Conservation (phyloP, 208 protist genomes). For the Acanthamoeba royreba region DNA sequence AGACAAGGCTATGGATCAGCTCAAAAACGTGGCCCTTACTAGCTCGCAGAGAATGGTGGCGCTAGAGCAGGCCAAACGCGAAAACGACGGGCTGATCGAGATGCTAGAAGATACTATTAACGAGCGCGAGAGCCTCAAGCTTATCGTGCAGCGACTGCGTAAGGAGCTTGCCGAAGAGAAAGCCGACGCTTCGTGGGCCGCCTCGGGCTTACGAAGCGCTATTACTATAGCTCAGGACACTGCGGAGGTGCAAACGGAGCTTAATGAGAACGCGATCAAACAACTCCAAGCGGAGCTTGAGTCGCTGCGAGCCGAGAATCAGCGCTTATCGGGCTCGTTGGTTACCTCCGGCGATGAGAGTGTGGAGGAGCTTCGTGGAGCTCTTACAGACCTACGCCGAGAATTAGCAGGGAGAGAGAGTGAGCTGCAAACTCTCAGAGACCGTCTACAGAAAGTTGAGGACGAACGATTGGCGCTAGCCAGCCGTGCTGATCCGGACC, state of each 20-base stretch:
- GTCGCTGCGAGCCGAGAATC: not conserved
- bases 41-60: not conserved
- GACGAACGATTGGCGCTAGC: no score
- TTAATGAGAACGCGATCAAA: not conserved
- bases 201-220: no score
- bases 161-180: no score
- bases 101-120: not conserved
- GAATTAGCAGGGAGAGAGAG: no score
- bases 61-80: not conserved
- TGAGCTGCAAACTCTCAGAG: no score
- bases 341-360: no score
- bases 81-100: not conserved
- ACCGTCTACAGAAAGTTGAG: no score
- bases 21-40: not conserved
- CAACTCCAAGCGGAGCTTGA: not conserved
- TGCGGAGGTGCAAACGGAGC: not conserved
- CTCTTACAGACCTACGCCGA: no score
- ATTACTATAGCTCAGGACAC: not conserved
- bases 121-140: not conserved
- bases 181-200: no score
- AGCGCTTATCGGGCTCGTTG: no score
- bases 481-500: no score
- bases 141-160: not conserved
- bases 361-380: no score
- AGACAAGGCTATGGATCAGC: not conserved